These are phyloP conservation scores for Saururus chinensis DNA, from an alignment of 164 flowering plant species.

Conservation along the genomic window DNA sequence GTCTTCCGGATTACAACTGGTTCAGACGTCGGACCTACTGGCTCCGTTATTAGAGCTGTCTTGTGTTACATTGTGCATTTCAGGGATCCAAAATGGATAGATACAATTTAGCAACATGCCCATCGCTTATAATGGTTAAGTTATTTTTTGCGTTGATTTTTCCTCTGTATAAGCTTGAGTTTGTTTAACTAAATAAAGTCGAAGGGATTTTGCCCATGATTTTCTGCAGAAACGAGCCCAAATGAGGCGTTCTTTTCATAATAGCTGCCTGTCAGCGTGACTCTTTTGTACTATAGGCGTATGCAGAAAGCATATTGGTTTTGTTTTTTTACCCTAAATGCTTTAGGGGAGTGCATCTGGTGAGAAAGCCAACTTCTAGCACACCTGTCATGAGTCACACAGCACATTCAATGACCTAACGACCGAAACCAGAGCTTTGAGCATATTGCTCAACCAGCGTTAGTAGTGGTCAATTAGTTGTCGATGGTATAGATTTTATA, in stretches of 20 bases:
- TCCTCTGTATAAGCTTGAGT: neutral
- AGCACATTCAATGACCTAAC: too few relatives aligned
- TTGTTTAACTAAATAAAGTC: neutral
- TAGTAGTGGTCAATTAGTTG: too few relatives aligned
- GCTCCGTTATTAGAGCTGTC: constrained; percentile 55
- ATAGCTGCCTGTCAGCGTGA: too few relatives aligned
- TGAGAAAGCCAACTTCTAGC: too few relatives aligned
- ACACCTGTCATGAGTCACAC: too few relatives aligned
- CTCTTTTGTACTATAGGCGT: too few relatives aligned
- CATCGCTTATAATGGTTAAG: neutral
- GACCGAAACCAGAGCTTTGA: too few relatives aligned
- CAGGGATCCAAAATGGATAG: neutral
- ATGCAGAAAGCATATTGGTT: too few relatives aligned
- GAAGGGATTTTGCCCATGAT: neutral
- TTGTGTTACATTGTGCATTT: neutral
- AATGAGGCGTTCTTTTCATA: neutral
- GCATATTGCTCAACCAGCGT: too few relatives aligned
- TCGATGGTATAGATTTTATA: too few relatives aligned
- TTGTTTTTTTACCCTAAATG: too few relatives aligned
- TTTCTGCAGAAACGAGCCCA: neutral
- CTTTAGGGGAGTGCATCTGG: too few relatives aligned
- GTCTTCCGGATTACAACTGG: constrained; percentile 93
- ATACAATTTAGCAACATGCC: neutral
- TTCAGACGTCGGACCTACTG: constrained; percentile 96
- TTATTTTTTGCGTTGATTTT: neutral